Base-by-base conservation (phyloP, 208 protist species). In the Trichomonas gallinae region DNA sequence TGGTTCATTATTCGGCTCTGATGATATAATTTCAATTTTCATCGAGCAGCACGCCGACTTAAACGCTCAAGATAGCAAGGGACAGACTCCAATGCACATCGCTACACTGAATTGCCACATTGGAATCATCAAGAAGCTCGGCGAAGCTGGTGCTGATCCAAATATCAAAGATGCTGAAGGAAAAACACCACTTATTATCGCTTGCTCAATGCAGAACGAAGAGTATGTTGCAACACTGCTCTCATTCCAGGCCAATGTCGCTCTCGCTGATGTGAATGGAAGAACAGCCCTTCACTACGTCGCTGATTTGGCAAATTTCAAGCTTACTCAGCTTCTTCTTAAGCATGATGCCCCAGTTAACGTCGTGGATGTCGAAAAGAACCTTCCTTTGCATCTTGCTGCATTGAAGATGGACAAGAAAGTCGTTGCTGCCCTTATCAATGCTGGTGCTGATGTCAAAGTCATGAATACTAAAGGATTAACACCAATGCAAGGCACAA, bases 391-490 rank as follows among this genome's bases (percentile, higher is more conserved):
- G 9, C 58, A 87, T 17, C 42, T 96, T 26, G 93, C 93, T n/a
- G 93, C 93, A 4, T 85, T 87, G 48, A 85, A 96, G 40, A 85
- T 82, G 63, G 63, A 96, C 45, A 96, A 85, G 23, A 85, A 96
- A 87, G 36, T 42, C 48, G 93, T 96, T 42, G 72, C 46, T 23
- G 44, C 72, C 10, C 46, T 96, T 6, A 85, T 96, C 42, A 42
- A 45, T n/a, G 63, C 72, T 63, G 93, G 93, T 31, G 93, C 93
- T 63, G 93, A 96, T 96, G 36, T 63, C 45, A 96, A 58, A 87
- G 13, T 48, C 42, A 46, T 96, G 17, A 85, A 82, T 63, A n/a
- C 36, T 40, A 96, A 96, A 58, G 58, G 63, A 3, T 87, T 96
- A 63, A 48, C 36, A 48, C 93, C 93, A 96, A 96, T 46, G 34